These are phyloP conservation scores for Globisporangium iwayamae DNA, from an alignment of 352 stramenopile species.

Conservation along the genomic window DNA sequence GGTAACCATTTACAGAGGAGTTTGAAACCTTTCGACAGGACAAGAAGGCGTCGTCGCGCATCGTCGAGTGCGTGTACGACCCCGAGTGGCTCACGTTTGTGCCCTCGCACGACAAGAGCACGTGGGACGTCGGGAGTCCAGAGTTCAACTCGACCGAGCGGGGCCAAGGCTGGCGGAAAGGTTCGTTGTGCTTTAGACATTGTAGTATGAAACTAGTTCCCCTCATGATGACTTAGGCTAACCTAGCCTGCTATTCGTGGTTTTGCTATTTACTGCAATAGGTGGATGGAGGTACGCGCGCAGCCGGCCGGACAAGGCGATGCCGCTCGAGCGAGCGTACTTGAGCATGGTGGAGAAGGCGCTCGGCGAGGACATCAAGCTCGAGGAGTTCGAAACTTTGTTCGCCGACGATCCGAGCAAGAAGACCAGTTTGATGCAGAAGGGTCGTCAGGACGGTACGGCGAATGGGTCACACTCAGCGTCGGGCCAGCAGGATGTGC, in stretches of 20 bases:
- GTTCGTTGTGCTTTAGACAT: slow-evolving; percentile 20
- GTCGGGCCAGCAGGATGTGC: slow-evolving; percentile 33
- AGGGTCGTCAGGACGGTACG: slow-evolving; percentile 30
- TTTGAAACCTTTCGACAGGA: slow-evolving; percentile 78
- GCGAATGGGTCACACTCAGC: slow-evolving; percentile 7
- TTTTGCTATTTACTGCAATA: slow-evolving; percentile 10
- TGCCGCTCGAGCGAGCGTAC: slow-evolving; percentile 61
- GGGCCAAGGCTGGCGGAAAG: slow-evolving; percentile 77
- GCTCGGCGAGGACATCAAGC: slow-evolving; percentile 67
- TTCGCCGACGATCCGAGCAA: slow-evolving; percentile 69
- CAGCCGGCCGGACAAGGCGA: slow-evolving; percentile 53
- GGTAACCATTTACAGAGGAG: slow-evolving; percentile 33
- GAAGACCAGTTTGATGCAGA: slow-evolving; percentile 35
- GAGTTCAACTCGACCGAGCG: slow-evolving; percentile 66
- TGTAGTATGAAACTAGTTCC: neutral
- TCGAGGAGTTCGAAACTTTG: slow-evolving; percentile 79
- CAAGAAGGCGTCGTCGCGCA: slow-evolving; percentile 80
- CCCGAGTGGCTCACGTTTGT: slow-evolving; percentile 80
- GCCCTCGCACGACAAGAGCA: slow-evolving; percentile 79
- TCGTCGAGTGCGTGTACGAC: slow-evolving; percentile 83
- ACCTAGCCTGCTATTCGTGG: neutral
- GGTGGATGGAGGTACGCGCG: slow-evolving; percentile 78
- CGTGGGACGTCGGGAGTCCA: slow-evolving; percentile 59
- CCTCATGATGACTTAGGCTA: neutral
- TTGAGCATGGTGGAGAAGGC: slow-evolving; percentile 67